phyloP scores from a whole-genome alignment of 2,329 filamentous ascomycete species.

The Cladophialophora chaetospira region DNA sequence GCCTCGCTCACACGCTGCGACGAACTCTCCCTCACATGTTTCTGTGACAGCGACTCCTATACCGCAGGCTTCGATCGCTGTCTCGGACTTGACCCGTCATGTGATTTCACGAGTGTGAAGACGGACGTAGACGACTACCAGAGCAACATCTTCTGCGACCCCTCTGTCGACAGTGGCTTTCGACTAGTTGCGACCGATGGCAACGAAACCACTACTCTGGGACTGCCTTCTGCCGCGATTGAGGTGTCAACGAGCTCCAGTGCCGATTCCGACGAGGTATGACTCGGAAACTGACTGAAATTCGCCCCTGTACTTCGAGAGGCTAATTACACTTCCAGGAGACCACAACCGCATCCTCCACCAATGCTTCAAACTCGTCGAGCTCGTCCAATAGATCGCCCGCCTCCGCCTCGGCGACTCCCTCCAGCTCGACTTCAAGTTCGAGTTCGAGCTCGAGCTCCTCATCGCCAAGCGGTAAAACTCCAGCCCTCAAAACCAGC shows the following conservation, averaged over 20 bases:
- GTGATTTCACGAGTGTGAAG: neutral
- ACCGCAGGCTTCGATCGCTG: neutral
- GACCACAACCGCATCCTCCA: neutral
- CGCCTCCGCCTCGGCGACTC: neutral
- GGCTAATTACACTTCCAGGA: neutral
- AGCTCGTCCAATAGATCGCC: neutral
- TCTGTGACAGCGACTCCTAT: neutral
- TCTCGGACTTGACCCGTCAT: neutral
- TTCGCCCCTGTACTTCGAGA: neutral
- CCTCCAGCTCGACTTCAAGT: neutral
- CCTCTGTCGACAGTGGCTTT: neutral
- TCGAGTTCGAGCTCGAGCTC: too few species aligned
- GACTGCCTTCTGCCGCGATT: neutral
- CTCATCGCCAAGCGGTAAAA: neutral
- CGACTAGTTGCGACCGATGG: neutral
- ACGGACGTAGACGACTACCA: constrained; percentile 1
- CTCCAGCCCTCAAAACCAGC: neutral
- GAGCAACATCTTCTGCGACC: constrained; percentile 1
- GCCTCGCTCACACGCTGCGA: constrained; percentile 1
- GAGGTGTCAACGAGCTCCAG: neutral
- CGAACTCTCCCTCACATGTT: neutral
- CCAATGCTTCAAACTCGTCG: neutral
- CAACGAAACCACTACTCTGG: neutral
- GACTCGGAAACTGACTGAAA: neutral
- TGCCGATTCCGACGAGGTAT: neutral